Evolutionary conservation across 1,139 yeast species (phyloP).

Genomic region (Suhomyces yuchorum): DNA sequence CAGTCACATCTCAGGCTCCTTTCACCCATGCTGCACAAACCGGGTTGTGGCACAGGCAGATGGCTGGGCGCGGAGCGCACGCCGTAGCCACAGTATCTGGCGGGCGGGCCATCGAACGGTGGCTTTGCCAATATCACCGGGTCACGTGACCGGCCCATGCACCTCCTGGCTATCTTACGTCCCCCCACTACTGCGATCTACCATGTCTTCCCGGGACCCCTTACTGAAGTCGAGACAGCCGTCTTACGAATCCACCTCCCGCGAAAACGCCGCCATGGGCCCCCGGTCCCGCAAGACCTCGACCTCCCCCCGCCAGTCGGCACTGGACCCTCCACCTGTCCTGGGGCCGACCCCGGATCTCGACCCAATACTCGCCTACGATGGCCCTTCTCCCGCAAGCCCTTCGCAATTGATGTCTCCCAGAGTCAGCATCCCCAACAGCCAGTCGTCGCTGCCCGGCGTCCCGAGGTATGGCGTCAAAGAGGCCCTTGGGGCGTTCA

Average conservation of each 20-base stretch:
- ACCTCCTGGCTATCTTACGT: neutral
- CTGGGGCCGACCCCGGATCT: no score
- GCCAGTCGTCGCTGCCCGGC: neutral
- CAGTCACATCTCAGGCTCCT: no score
- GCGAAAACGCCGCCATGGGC: neutral
- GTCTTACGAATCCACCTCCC: conserved; percentile 8
- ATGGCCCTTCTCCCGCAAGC: neutral
- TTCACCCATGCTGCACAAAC: no score
- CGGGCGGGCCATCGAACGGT: no score
- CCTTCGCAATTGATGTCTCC: neutral
- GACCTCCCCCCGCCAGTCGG: neutral
- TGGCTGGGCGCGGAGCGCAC: no score
- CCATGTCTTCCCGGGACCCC: conserved; percentile 6
- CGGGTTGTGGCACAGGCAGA: no score
- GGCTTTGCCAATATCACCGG: neutral
- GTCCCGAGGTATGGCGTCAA: conserved; percentile 3
- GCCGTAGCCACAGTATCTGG: no score
- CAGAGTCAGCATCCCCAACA: neutral
- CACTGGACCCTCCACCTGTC: no score
- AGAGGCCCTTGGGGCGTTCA: conserved; percentile 8
- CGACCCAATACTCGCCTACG: neutral
- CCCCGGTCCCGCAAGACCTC: conserved; percentile 1
- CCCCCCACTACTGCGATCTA: neutral
- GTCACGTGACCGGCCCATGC: neutral
- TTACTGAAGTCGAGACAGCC: conserved; percentile 5